phyloP scores from a whole-genome alignment of 2,329 filamentous ascomycete species.

The Corynespora cassiicola region DNA sequence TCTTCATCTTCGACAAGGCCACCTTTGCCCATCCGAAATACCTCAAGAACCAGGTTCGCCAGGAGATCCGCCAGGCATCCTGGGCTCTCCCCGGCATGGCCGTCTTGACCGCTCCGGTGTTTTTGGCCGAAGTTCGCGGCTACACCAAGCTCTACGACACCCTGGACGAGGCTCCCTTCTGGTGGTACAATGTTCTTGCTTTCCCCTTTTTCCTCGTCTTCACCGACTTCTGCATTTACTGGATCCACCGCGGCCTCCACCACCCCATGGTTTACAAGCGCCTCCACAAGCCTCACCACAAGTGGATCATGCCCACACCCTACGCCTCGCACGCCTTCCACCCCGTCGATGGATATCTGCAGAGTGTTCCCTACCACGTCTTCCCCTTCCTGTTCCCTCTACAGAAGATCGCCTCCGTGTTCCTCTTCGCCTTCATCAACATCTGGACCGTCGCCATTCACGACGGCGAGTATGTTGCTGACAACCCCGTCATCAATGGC shows the following conservation, averaged over 20 bases:
- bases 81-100: conserved; percentile 82
- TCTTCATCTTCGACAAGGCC: conserved; percentile 89
- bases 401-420: conserved; percentile 87
- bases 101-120: conserved; percentile 79
- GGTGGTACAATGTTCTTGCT: conserved; percentile 80
- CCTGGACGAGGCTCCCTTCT: conserved; percentile 75
- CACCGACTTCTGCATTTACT: conserved; percentile 90
- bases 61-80: conserved; percentile 85
- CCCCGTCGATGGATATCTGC: conserved; percentile 87
- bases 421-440: conserved; percentile 90
- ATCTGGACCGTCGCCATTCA: conserved; percentile 97
- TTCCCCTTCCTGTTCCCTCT: conserved; percentile 93
- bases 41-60: conserved; percentile 87
- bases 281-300: conserved; percentile 97
- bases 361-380: conserved; percentile 89
- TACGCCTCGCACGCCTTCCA: conserved; percentile 95
- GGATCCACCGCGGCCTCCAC: conserved; percentile 87
- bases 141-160: conserved; percentile 87
- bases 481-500: conserved; percentile 91
- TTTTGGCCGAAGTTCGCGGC: conserved; percentile 82
- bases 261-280: conserved; percentile 82
- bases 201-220: conserved; percentile 89
- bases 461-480: conserved; percentile 91
- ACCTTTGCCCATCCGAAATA: conserved; percentile 92
- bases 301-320: conserved; percentile 98